phyloP scores from a whole-genome alignment of 768 basidiomycete species.

The Phanerochaete sordida region DNA sequence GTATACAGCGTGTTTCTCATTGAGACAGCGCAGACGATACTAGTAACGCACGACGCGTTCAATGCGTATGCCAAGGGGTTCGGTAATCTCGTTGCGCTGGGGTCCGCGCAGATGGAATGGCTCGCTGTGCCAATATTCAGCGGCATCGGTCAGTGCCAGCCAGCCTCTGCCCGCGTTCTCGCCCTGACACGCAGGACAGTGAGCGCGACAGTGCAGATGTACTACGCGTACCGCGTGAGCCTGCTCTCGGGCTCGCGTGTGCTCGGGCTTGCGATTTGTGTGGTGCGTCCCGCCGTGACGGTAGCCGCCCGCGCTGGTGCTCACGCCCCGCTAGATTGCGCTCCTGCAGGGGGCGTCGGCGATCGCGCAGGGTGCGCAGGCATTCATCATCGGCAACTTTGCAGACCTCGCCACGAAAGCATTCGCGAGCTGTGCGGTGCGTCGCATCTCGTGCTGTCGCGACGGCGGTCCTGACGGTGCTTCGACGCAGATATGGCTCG shows the following conservation, averaged over 20 bases:
- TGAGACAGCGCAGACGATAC: constrained; percentile 17
- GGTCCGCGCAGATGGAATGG: neutral
- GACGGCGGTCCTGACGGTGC: neutral
- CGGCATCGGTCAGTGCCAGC: constrained; percentile 3
- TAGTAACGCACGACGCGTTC: constrained; percentile 22
- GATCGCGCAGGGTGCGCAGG: neutral
- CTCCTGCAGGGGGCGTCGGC: neutral
- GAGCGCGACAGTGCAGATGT: constrained; percentile 4
- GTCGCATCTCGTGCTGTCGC: neutral
- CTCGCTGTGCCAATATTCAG: neutral
- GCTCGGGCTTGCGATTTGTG: neutral
- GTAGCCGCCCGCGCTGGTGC: neutral
- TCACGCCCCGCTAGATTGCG: neutral
- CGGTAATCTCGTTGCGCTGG: constrained; percentile 15
- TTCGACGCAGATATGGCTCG: constrained; percentile 21
- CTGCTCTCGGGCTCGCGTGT: neutral
- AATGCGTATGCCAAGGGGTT: constrained; percentile 23
- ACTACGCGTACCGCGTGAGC: constrained; percentile 4
- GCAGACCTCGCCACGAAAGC: neutral
- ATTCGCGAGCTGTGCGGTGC: neutral
- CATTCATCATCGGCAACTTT: constrained; percentile 1
- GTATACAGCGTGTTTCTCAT: constrained; percentile 11
- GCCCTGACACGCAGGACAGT: neutral
- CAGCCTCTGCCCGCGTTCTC: neutral
- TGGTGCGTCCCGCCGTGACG: neutral